A percentile compares a stretch with the other conserved stretches of the same genome.
Conservation (phyloP, 1,284 basidiomycete species). For the Gomphus bonarii region DNA sequence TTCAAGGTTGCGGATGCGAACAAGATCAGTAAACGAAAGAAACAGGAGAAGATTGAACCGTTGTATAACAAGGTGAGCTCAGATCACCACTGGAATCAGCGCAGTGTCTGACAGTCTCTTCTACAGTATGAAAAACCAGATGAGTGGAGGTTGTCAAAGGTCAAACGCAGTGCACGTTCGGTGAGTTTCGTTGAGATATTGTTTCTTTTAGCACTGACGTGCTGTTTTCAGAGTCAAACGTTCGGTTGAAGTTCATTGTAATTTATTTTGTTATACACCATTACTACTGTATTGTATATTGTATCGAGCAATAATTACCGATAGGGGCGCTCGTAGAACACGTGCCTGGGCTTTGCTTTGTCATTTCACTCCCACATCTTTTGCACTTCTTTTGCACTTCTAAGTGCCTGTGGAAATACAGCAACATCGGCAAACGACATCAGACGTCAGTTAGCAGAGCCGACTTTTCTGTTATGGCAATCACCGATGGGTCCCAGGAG, state of each 20-base stretch:
- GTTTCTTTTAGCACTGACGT: constrained; percentile 13
- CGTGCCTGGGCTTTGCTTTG: background rate
- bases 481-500: background rate
- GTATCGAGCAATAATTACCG: background rate
- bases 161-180: constrained; percentile 80
- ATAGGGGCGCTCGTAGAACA: background rate
- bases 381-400: too few species aligned
- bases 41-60: constrained; percentile 93
- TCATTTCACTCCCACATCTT: background rate
- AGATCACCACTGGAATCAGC: constrained; percentile 6
- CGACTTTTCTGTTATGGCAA: background rate
- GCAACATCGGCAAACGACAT: background rate
- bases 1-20: constrained; percentile 95
- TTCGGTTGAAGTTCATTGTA: constrained; percentile 42
- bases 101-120: background rate
- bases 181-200: constrained; percentile 31
- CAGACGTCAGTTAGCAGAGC: too few species aligned
- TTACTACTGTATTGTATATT: background rate
- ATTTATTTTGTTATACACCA: background rate
- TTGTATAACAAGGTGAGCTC: constrained; percentile 59
- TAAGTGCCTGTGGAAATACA: background rate
- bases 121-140: constrained; percentile 77
- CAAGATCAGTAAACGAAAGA: constrained; percentile 96
- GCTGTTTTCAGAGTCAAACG: constrained; percentile 55
- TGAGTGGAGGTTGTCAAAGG: constrained; percentile 83